Evolutionary conservation across 1,284 basidiomycete species (phyloP).

Genomic region (Ganoderma sp.): DNA sequence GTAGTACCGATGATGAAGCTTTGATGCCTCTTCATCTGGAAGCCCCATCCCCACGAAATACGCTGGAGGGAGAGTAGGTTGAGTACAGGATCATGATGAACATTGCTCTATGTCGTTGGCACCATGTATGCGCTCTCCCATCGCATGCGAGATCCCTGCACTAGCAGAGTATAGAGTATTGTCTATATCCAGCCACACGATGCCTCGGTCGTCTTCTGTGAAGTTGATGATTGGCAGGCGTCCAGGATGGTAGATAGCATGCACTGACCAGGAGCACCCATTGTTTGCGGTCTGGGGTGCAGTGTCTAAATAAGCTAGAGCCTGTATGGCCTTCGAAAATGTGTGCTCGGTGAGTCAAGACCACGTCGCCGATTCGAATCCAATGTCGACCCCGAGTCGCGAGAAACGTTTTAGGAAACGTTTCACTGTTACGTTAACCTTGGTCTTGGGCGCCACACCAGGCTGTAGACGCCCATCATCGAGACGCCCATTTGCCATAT

Average conservation of each 20-base stretch:
- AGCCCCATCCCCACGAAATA: slow-evolving; percentile 81
- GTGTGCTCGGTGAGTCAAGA: background rate
- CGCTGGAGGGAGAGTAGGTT: slow-evolving; percentile 46
- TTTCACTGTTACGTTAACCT: background rate
- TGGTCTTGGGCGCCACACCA: background rate
- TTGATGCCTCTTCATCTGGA: slow-evolving; percentile 69
- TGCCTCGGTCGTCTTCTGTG: slow-evolving; percentile 54
- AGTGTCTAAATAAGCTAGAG: background rate
- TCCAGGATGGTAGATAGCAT: background rate
- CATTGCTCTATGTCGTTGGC: slow-evolving; percentile 3
- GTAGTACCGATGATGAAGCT: slow-evolving; percentile 80
- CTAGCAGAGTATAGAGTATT: slow-evolving; percentile 85
- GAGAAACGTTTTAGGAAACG: too few relatives aligned
- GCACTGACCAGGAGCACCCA: slow-evolving; percentile 10
- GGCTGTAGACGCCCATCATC: slow-evolving; percentile 12
- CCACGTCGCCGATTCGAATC: background rate
- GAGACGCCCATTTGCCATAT: slow-evolving; percentile 22
- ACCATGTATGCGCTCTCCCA: slow-evolving; percentile 84
- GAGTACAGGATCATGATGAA: slow-evolving; percentile 1
- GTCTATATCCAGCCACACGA: slow-evolving; percentile 88
- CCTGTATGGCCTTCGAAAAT: background rate
- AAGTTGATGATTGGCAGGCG: background rate
- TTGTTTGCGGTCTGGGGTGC: background rate
- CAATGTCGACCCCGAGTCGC: too few relatives aligned
- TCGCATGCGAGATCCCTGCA: slow-evolving; percentile 77